Evolutionary conservation across 768 basidiomycete species (phyloP).

Genomic region (Boletus reticuloceps): DNA sequence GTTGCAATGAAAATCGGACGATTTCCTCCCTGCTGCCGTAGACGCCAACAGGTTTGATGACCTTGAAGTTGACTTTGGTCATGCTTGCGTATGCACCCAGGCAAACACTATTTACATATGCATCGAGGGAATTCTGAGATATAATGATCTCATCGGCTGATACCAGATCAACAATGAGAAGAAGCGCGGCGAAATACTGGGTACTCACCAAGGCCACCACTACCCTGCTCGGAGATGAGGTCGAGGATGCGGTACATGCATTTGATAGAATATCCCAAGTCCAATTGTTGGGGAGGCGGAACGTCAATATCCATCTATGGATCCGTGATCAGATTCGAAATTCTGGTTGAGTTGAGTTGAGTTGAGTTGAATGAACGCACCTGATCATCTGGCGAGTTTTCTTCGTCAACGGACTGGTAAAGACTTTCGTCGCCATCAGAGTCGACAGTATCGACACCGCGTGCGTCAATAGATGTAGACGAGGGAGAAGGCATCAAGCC

Average conservation of each 20-base stretch:
- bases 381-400: not conserved
- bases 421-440: conserved; percentile 14
- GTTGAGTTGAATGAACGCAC: conserved; percentile 3
- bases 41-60: no score
- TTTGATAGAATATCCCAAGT: conserved; percentile 32
- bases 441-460: not conserved
- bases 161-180: no score
- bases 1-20: conserved; percentile 39
- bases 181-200: no score
- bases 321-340: not conserved
- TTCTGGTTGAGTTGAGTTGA: not conserved
- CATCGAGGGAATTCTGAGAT: no score
- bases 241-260: conserved; percentile 56
- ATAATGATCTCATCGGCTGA: no score
- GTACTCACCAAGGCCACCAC: no score
- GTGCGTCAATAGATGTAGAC: not conserved
- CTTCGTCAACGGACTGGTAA: conserved; percentile 15
- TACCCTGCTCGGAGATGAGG: conserved; percentile 46
- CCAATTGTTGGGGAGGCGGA: conserved; percentile 3
- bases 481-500: conserved; percentile 2
- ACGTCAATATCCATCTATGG: conserved; percentile 20
- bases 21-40: no score
- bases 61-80: no score
- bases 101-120: no score
- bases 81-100: no score